Conservation (phyloP, 2,329 filamentous ascomycete species). For the Blastomyces silverae region DNA sequence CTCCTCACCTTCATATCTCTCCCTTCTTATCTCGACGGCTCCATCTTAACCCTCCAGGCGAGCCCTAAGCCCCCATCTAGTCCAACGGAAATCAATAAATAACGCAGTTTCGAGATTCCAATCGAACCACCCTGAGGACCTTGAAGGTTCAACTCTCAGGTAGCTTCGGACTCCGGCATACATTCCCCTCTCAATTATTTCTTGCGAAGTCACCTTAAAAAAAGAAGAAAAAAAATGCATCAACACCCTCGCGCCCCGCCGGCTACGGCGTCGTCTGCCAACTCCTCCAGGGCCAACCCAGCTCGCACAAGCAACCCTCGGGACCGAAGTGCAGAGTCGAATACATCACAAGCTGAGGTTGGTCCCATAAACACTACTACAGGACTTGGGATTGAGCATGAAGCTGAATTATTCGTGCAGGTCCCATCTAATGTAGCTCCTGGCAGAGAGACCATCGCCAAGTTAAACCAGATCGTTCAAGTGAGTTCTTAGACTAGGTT, state of each 20-base stretch:
- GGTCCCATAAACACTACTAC: slow-evolving; percentile 46
- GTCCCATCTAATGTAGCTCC: slow-evolving; percentile 44
- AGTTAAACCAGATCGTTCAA: slow-evolving; percentile 90
- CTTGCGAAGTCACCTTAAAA: background rate
- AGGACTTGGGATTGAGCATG: slow-evolving; percentile 47
- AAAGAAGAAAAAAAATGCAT: slow-evolving; percentile 58
- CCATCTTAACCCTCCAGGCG: background rate
- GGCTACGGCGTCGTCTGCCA: slow-evolving; percentile 64
- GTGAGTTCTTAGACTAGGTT: slow-evolving; percentile 43
- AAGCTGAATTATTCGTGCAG: slow-evolving; percentile 38
- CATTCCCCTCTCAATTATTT: slow-evolving; percentile 7
- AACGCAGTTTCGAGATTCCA: background rate
- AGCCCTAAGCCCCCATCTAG: background rate
- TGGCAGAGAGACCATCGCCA: slow-evolving; percentile 62
- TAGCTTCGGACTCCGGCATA: slow-evolving; percentile 3
- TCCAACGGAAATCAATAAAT: too few relatives aligned
- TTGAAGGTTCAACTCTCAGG: background rate
- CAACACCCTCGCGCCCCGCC: slow-evolving; percentile 75
- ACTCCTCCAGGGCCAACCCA: slow-evolving; percentile 64
- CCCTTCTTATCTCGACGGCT: background rate
- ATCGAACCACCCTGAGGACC: slow-evolving; percentile 1
- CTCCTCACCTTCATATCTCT: slow-evolving; percentile 14
- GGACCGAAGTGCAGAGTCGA: slow-evolving; percentile 51
- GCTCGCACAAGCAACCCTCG: slow-evolving; percentile 69
- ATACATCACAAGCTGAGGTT: slow-evolving; percentile 49